Evolutionary conservation across 163 green algal genomes (phyloP).

Genomic region (Scenedesmus sp.): DNA sequence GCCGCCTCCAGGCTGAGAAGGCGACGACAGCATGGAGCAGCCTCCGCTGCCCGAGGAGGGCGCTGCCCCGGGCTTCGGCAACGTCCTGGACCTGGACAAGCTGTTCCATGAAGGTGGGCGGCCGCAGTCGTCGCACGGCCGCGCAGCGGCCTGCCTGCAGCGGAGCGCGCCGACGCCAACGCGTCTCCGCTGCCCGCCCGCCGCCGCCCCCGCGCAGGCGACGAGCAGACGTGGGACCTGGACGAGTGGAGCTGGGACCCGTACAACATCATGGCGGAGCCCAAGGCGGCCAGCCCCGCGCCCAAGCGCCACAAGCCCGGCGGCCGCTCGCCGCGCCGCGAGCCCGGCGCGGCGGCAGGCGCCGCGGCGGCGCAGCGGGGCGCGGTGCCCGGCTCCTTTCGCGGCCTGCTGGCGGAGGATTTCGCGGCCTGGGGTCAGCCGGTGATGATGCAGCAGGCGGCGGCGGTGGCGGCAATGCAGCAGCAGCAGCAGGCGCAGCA

Average conservation of each 20-base stretch:
- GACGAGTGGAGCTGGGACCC: conserved; percentile 63
- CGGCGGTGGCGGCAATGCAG: neutral
- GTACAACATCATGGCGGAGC: conserved; percentile 49
- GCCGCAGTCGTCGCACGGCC: neutral
- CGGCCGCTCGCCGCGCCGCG: neutral
- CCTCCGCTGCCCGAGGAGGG: neutral
- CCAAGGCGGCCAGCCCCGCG: neutral
- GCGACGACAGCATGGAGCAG: neutral
- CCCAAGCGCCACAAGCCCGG: neutral
- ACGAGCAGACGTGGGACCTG: conserved; percentile 62
- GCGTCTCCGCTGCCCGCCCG: too few relatives aligned
- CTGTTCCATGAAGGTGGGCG: conserved; percentile 42
- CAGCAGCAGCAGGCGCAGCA: conserved; percentile 3
- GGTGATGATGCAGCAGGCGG: conserved; percentile 10
- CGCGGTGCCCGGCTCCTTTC: conserved; percentile 2
- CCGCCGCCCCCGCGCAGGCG: conserved; percentile 38
- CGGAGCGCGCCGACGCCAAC: too few relatives aligned
- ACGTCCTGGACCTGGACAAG: conserved; percentile 39
- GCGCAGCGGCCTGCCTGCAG: neutral
- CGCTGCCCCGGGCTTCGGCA: neutral
- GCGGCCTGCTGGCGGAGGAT: neutral
- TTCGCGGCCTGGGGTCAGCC: neutral
- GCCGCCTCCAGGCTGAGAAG: too few relatives aligned
- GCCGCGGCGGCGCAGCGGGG: neutral
- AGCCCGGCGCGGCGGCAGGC: neutral